phyloP scores from a whole-genome alignment of 2,329 filamentous ascomycete genomes.

The Pseudogymnoascus sp. region DNA sequence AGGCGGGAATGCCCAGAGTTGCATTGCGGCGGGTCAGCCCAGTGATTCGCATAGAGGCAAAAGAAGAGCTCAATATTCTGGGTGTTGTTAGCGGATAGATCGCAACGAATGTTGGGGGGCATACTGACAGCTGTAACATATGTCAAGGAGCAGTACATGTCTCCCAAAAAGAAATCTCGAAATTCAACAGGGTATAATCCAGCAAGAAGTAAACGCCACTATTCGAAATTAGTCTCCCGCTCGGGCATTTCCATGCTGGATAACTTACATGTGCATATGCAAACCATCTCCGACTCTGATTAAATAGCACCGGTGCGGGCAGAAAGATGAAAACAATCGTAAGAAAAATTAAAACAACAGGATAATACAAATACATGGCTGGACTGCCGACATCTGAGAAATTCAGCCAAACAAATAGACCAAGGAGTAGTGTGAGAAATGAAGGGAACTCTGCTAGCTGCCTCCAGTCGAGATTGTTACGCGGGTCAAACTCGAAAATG shows the following conservation, averaged over 20 bases:
- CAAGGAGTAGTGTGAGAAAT: conserved; percentile 70
- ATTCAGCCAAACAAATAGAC: conserved; percentile 81
- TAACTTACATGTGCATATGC: conserved; percentile 72
- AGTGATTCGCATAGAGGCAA: conserved; percentile 77
- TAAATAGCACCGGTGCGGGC: conserved; percentile 66
- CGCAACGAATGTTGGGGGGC: too few species aligned
- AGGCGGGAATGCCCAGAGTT: conserved; percentile 79
- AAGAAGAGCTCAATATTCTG: conserved; percentile 91
- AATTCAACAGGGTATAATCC: conserved; percentile 93
- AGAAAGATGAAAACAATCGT: conserved; percentile 64
- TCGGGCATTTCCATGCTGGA: not conserved
- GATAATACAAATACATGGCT: conserved; percentile 75
- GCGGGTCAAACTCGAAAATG: conserved; percentile 90
- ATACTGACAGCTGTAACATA: conserved; percentile 74
- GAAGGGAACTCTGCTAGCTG: conserved; percentile 80
- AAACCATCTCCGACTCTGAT: conserved; percentile 76
- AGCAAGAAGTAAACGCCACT: conserved; percentile 80
- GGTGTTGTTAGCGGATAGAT: conserved; percentile 20
- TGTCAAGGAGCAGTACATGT: conserved; percentile 94
- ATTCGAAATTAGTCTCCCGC: conserved; percentile 25
- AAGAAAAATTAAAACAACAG: conserved; percentile 67
- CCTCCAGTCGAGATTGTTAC: conserved; percentile 82
- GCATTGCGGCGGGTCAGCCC: conserved; percentile 66
- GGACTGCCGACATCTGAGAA: conserved; percentile 63
- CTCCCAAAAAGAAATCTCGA: conserved; percentile 91